phyloP scores from a whole-genome alignment of 2,329 filamentous ascomycete genomes.

The Ophiocordyceps camponoti-saundersi region DNA sequence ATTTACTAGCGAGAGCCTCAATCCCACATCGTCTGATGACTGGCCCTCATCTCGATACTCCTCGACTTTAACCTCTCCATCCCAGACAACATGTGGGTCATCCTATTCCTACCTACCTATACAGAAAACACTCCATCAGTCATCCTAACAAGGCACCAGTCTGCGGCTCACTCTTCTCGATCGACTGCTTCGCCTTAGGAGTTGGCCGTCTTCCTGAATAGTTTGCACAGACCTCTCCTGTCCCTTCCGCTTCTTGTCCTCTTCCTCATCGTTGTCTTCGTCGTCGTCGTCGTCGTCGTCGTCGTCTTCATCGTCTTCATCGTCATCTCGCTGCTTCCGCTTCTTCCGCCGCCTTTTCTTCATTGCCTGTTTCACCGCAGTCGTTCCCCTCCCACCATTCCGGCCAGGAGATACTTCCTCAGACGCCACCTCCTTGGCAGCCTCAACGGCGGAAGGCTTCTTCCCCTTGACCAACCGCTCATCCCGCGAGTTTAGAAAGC shows the following conservation, averaged over 20 bases:
- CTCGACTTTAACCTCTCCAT: no score
- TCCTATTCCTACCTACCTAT: neutral
- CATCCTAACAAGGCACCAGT: neutral
- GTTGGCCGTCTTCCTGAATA: neutral
- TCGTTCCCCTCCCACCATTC: conserved; percentile 1
- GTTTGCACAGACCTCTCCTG: neutral
- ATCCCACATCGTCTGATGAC: no score
- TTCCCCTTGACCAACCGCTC: conserved; percentile 38
- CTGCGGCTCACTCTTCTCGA: neutral
- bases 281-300: neutral
- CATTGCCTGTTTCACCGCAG: neutral
- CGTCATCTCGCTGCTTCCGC: neutral
- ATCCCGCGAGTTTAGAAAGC: conserved; percentile 59
- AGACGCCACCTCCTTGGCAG: neutral
- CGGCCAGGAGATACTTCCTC: conserved; percentile 1
- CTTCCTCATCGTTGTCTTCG: neutral
- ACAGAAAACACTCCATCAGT: no score
- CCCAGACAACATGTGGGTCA: neutral
- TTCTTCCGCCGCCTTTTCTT: neutral
- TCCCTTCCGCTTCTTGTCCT: neutral
- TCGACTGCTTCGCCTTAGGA: neutral
- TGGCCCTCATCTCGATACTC: no score
- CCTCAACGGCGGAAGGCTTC: conserved; percentile 6
- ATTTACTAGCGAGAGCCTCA: no score
- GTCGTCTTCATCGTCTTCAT: neutral